Percentiles rank a stretch among this genome's conserved stretches.
Evolutionary conservation across 257 asterid genomes (phyloP).

Genomic region (Solanum bulbocastanum): DNA sequence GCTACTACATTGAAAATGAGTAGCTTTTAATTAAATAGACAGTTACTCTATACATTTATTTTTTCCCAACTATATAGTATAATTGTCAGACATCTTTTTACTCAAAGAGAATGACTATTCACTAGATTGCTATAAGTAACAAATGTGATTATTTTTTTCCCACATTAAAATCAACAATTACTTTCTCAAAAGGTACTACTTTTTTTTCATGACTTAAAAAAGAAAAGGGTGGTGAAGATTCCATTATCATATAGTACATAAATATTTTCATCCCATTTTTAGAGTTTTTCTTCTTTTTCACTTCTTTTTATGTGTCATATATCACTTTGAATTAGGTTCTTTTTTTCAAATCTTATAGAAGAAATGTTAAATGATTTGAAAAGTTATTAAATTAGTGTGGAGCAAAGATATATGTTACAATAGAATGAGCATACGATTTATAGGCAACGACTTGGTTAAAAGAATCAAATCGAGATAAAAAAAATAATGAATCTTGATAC

Average conservation of each 20-base stretch:
- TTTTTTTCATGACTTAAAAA: neutral
- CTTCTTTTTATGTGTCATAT: slow-evolving; percentile 14
- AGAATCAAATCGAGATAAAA: neutral
- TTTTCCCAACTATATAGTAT: neutral
- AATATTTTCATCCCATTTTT: neutral
- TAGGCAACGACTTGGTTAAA: neutral
- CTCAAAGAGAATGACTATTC: neutral
- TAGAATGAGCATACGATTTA: neutral
- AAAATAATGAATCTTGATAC: neutral
- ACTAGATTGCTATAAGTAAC: neutral
- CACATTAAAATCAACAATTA: neutral
- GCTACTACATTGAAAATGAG: neutral
- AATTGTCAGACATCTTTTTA: neutral
- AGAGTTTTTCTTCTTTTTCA: slow-evolving; percentile 13
- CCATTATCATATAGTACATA: slow-evolving; percentile 2
- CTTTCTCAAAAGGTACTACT: neutral
- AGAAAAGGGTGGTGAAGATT: neutral
- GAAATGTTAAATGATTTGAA: neutral
- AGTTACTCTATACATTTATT: neutral
- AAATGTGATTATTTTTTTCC: neutral
- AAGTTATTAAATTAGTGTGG: neutral
- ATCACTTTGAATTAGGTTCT: slow-evolving; percentile 8
- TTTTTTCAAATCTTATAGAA: neutral
- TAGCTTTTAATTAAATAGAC: neutral
- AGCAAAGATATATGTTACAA: neutral